Base-by-base conservation (phyloP, 768 basidiomycete genomes). In the Rhodotorula toruloides region DNA sequence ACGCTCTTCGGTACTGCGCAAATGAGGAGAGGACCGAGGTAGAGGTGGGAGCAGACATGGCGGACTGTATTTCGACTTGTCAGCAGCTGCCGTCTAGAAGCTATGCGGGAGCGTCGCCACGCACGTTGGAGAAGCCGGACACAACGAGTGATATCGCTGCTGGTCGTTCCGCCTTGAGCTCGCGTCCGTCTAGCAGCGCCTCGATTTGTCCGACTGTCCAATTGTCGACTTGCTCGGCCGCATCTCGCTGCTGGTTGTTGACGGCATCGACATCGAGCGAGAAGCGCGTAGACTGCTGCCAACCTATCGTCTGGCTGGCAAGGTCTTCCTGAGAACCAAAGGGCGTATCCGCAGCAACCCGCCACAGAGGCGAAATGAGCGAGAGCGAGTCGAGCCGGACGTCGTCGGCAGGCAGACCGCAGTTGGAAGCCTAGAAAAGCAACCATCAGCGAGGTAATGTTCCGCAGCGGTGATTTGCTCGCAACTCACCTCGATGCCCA, bases 321-420 rank as follows among this genome's bases (percentile, higher is more conserved):
- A 61, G 16, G 2, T 49, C 40, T 31, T 79, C 87, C 76, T 71
- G 87, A 86, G 78, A 73, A 27, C 22, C 31, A 7, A 75, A 68
- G 22, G 75, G 68, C 16, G 78, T 76, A 4, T 77, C 69, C n/a
- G 82, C 58, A 12, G 81, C 73, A 66, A 83, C 85, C 47, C 76
- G 76, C 91, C 91, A 92, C 10, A 79, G 78, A 1, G 88, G 84
- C 71, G 90, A 90, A 55, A 90, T 68, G 34, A 83, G 81, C 7
- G 82, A 82, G 12, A 91, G 72, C 70, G 88, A 85, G 7, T 80
- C 80, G 25, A 92, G 68, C 22, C 76, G 72, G 39, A 88, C 73
- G 22, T 80, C 73, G 31, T 75, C 29, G 2, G 70, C 46, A 31
- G 65, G 62, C 22, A 71, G 29, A 16, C 65, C 55, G 34, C 39